Base-by-base conservation (phyloP, 805 yeast species). In the Suhomyces sp. region DNA sequence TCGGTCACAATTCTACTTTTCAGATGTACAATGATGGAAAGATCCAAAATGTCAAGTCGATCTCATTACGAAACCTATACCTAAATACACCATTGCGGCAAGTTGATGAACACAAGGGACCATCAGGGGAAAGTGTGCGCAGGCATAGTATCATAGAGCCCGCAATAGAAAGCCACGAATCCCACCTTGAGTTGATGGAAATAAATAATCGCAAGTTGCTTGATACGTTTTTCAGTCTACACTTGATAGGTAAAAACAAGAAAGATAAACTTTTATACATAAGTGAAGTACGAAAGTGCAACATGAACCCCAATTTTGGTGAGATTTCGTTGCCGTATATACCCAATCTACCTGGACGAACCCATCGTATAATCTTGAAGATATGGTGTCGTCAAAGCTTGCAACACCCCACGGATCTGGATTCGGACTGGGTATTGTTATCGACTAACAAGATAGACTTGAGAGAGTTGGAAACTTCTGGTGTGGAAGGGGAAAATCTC, bases 181-280 rank as follows among this genome's bases (percentile, higher is more conserved):
- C 39, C 35, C 43, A 52, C 21, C 21, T 47, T 10, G 60, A 58
- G 33, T 48, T 62, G 7, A 37, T 52, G 13, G 52, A 53, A 8
- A 44, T 55, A n/a, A 60, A 62, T 40, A 47, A 53, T 13, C 46
- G 49, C 24, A 56, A 51, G 13, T 48, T 66, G 49, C 50, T 63
- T 3, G 70, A 65, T 46, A 54, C 62, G 9, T 71, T 69, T 52
- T 56, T 65, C 51, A 59, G 65, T n/a, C 24, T 71, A 10, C 69
- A 67, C 49, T 46, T 57, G 15, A 47, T 44, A 8, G 47, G 45
- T 5, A 58, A 46, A 10, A 53, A 41, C 13, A 33, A 53, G 13
- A 39, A 44, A 15, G 57, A 56, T 13, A 44, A 51, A 29, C 56
- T 69, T 46, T 46, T 71, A 3, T 71, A 70, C 51, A 60, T 73